These are phyloP conservation scores for Nicotiana knightiana DNA, from an alignment of 257 asterid species.

Conservation along the genomic window DNA sequence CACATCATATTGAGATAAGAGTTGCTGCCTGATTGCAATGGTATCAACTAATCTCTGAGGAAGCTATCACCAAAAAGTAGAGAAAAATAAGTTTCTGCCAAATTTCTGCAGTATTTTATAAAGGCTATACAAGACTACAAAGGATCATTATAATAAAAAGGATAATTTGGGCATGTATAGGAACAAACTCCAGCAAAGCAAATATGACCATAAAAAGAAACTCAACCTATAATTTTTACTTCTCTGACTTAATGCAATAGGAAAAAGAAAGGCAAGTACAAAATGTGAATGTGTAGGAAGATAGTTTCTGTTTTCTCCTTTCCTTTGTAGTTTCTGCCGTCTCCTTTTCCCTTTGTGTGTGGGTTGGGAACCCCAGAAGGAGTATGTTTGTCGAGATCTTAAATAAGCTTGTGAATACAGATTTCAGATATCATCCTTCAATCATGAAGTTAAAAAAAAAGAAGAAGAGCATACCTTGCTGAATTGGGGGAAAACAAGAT, in stretches of 20 bases:
- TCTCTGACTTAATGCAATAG: not conserved
- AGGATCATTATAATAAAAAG: not conserved
- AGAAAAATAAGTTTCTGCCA: conserved; percentile 3
- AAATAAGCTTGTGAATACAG: not conserved
- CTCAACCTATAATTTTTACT: not conserved
- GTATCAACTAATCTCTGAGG: conserved; percentile 71
- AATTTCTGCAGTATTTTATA: not conserved
- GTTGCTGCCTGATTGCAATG: conserved; percentile 69
- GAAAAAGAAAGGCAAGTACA: not conserved
- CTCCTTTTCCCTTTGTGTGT: not conserved
- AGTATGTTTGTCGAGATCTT: not conserved
- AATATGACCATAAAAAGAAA: not conserved
- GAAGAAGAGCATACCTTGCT: conserved; percentile 41
- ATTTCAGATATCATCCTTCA: not conserved
- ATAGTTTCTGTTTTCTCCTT: not conserved
- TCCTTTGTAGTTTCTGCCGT: not conserved
- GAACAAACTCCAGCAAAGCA: not conserved
- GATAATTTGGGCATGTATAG: not conserved
- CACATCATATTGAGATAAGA: conserved; percentile 79
- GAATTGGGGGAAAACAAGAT: conserved; percentile 58
- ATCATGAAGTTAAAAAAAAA: too few species aligned
- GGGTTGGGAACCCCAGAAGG: not conserved
- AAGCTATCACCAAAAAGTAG: conserved; percentile 44
- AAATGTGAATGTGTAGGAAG: not conserved
- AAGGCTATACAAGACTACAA: not conserved